Evolutionary conservation across 169 alveolate genomes (phyloP).

Genomic region (Cytauxzoon felis): DNA sequence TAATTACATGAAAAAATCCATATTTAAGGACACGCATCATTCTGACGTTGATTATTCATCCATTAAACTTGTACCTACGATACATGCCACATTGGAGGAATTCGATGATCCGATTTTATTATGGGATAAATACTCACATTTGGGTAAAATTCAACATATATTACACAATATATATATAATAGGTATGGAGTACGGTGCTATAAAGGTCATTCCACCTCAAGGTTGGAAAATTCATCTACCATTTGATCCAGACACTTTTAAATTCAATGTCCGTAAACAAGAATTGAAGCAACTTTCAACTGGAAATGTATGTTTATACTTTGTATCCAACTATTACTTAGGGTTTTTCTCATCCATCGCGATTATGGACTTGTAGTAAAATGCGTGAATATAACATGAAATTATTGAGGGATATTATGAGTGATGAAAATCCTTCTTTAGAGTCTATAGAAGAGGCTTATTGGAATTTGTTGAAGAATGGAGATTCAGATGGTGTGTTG

Average conservation of each 20-base stretch:
- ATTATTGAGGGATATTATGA: slow-evolving; percentile 7
- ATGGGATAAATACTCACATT: slow-evolving; percentile 51
- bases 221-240: slow-evolving; percentile 73
- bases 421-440: slow-evolving; percentile 6
- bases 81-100: slow-evolving; percentile 72
- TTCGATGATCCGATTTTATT: slow-evolving; percentile 63
- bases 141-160: slow-evolving; percentile 23
- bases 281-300: slow-evolving; percentile 62
- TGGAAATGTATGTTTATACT: slow-evolving; percentile 44
- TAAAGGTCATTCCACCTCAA: slow-evolving; percentile 76
- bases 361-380: slow-evolving; percentile 43
- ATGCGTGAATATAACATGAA: slow-evolving; percentile 11
- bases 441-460: slow-evolving; percentile 59
- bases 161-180: background rate
- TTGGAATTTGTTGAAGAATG: slow-evolving; percentile 63
- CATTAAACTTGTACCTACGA: slow-evolving; percentile 61
- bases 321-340: background rate
- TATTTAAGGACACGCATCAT: slow-evolving; percentile 28
- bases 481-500: slow-evolving; percentile 37
- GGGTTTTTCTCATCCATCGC: slow-evolving; percentile 59
- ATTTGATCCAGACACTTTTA: slow-evolving; percentile 54
- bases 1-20: background rate
- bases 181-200: slow-evolving; percentile 78
- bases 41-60: slow-evolving; percentile 19
- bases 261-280: slow-evolving; percentile 77